These are phyloP conservation scores for Diphasiastrum complanatum DNA, from an alignment of 83 land plant species.

Conservation along the genomic window DNA sequence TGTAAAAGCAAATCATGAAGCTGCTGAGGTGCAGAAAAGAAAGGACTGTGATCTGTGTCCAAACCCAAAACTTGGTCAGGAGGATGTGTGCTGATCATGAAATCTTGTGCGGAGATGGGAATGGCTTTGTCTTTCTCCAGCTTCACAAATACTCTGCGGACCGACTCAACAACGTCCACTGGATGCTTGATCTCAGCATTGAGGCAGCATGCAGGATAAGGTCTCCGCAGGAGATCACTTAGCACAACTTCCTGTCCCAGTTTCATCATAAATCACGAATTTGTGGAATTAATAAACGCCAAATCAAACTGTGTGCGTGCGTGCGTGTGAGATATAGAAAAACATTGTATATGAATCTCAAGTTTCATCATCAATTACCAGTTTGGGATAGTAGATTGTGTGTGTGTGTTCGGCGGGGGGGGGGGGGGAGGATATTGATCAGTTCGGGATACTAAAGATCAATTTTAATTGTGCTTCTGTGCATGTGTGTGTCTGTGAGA, in stretches of 20 bases:
- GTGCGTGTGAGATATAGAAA: not conserved
- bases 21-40: slow-evolving; percentile 41
- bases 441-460: no score
- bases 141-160: slow-evolving; percentile 35
- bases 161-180: slow-evolving; percentile 14
- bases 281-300: not conserved
- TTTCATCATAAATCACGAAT: no score
- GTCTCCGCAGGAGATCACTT: slow-evolving; percentile 32
- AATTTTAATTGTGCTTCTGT: no score
- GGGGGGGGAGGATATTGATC: no score
- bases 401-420: no score
- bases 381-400: no score
- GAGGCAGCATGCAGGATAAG: slow-evolving; percentile 14
- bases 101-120: slow-evolving; percentile 38
- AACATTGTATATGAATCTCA: no score
- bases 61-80: slow-evolving; percentile 25
- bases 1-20: slow-evolving; percentile 33
- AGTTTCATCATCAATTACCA: no score
- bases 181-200: slow-evolving; percentile 15
- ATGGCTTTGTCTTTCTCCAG: slow-evolving; percentile 24
- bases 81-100: slow-evolving; percentile 40
- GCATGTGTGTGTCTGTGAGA: no score
- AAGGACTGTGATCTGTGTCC: slow-evolving; percentile 52
- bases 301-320: no score
- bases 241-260: no score